phyloP scores from a whole-genome alignment of 352 stramenopile species.

The Phytopythium helicoides region DNA sequence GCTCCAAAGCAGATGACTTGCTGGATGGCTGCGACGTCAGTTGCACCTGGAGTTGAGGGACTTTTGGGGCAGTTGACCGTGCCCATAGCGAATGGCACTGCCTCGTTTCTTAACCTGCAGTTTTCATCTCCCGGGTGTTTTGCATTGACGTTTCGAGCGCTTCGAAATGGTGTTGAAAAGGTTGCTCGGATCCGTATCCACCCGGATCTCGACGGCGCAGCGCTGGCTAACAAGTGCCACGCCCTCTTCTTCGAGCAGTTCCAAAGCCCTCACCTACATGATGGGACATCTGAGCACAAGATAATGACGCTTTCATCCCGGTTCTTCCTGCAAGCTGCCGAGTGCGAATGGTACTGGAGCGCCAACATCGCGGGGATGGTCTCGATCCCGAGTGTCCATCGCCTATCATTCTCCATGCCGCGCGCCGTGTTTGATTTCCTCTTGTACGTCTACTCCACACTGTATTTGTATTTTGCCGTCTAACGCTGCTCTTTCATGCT shows the following conservation, averaged over 20 bases:
- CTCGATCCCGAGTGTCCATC: conserved; percentile 14
- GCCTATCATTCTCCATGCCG: conserved; percentile 36
- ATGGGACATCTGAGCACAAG: conserved; percentile 14
- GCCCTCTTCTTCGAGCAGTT: conserved; percentile 34
- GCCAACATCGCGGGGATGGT: conserved; percentile 26
- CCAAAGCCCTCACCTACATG: conserved; percentile 11
- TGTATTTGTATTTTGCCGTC: not conserved
- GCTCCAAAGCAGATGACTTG: conserved; percentile 5
- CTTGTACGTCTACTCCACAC: conserved; percentile 16
- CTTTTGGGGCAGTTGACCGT: conserved; percentile 4
- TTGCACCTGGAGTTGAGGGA: too few species aligned
- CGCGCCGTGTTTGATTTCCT: conserved; percentile 47
- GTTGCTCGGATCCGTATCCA: conserved; percentile 43
- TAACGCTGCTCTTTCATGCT: not conserved
- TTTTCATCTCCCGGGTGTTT: conserved; percentile 48
- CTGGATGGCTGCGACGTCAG: not conserved
- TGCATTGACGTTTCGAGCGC: conserved; percentile 26
- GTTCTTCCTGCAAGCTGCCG: conserved; percentile 20
- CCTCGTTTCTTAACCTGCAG: conserved; percentile 28
- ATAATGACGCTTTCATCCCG: conserved; percentile 16
- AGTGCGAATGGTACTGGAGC: conserved; percentile 38
- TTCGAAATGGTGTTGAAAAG: conserved; percentile 23
- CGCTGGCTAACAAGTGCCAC: conserved; percentile 13
- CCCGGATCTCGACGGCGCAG: conserved; percentile 15
- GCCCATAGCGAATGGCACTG: conserved; percentile 35